Evolutionary conservation across 345 rosid species (phyloP).

Genomic region (Clausena lansium): DNA sequence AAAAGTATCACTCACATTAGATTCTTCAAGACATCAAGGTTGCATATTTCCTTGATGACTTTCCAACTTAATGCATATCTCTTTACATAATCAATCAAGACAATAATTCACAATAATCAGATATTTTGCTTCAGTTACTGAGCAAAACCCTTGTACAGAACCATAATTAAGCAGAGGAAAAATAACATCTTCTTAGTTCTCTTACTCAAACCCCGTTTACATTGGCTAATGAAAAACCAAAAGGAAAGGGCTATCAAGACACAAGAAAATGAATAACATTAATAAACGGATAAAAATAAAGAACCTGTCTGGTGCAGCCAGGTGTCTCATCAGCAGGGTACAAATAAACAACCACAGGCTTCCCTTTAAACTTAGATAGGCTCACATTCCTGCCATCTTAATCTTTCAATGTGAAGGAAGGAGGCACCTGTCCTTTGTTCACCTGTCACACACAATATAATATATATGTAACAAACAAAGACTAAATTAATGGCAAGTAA

Average conservation of each 20-base stretch:
- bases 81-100: neutral
- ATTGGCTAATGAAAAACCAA: neutral
- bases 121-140: neutral
- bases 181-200: neutral
- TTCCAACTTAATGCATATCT: neutral
- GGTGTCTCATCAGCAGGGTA: conserved; percentile 97
- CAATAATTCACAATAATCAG: neutral
- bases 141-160: neutral
- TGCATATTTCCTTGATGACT: neutral
- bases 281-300: neutral
- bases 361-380: conserved; percentile 80
- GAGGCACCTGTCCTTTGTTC: conserved; percentile 69
- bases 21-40: neutral
- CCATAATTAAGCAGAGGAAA: neutral
- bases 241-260: neutral
- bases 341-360: conserved; percentile 89
- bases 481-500: neutral
- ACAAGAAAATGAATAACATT: neutral
- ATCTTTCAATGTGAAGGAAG: conserved; percentile 79
- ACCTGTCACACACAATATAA: conserved; percentile 36
- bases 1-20: conserved; percentile 3
- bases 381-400: conserved; percentile 80
- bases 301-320: conserved; percentile 93
- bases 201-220: neutral
- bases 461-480: neutral